Evolutionary conservation across 2,329 filamentous ascomycete genomes (phyloP), one percentile per base, ranked within the genome.

Genomic region (Hymenotorrendiella dingleyae): DNA sequence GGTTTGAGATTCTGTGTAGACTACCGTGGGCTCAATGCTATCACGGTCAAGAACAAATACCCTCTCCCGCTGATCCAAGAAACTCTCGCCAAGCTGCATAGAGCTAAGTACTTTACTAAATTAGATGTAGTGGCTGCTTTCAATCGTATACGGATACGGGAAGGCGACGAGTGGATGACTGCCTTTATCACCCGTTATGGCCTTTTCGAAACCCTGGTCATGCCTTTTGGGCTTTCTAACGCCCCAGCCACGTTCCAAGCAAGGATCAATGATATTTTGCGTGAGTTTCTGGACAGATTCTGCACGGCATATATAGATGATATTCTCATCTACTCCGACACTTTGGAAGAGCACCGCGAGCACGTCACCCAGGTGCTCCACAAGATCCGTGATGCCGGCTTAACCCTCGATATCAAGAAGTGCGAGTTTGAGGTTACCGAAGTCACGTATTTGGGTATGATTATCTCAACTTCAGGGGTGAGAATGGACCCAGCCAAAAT

Each of bases 81-180:
- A n/a, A 34, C 21, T 1, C 19, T 48, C 1, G 24, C 20, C 6
- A 11, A 33, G 3, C 14, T 43, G 2, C 2, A 5, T 4, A 22
- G 17, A 9, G 32, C 42, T 3, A 42, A 42, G 17, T 33, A 40
- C 14, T 49, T 43, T 20, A 49, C 39, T 6, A 49, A 47, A 23
- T 17, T 49, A 3, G 40, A 49, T 26, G 33, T 49, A 21, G 14
- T 23, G 14, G 7, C 43, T 23, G 44, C 36, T 9, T 50, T 45
- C 23, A 12, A 50, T 30, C 19, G 26, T 1, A 46, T 55, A 9
- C 27, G 47, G n/a, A 49, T 56, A 10, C 32, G 30, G 14, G 32
- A 36, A 20, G 41, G 33, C 1, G 46, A 45, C 4, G 45, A 55
- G 39, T 45, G 46, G 36, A 45, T 46, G 21, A 54, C 46, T 10